Evolutionary conservation across 129 eudicot species (phyloP), one percentile per base, ranked within the genome.

Genomic region (Arctium minus): DNA sequence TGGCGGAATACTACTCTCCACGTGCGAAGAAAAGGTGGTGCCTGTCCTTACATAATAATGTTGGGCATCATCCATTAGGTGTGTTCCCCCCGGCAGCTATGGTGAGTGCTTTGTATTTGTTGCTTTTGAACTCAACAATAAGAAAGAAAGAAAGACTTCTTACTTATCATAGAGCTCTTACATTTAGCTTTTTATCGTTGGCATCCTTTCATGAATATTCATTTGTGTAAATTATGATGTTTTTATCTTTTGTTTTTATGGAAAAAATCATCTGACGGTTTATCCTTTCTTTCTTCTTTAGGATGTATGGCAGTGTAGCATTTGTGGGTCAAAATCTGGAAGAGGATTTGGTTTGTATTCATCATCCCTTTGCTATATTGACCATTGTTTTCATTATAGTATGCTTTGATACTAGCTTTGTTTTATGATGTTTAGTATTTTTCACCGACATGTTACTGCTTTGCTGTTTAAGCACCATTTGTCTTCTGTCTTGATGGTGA

Each of bases 11-110:
- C 75, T 94, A 90, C 81, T 88, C 97, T 77, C 93, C 98, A 30
- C 97, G 97, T 85, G 97, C 97, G 18, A 94, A 94, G 84, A 92
- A 92, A 88, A 87, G 98, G 74, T 94, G 97, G 98, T 94, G 98
- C 81, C 70, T 94, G 69, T 90, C 98, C 17, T 56, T 87, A 5
- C 90, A 94, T 85, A 90, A 90, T 65, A 90, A 90, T 33, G 92
- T 89, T 48, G 97, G 92, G 79, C 94, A 94, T 80, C 93, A 90
- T 35, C 91, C 98, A 0, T 82, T 86, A 12, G 98, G 98, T 35
- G 90, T 89, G 67, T 92, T 94, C 75, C 97, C 98, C 40, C 97
- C 89, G 65, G 86, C 97, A 74, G 85, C 94, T 44, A 83, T 86
- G 90, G 98, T 90, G 65, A 68, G 79, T 72, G 75, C 77, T 77